Percentiles rank a stretch among this genome's conserved stretches.
Evolutionary conservation across 257 asterid species (phyloP).

Genomic region (Nicotiana benthamiana): DNA sequence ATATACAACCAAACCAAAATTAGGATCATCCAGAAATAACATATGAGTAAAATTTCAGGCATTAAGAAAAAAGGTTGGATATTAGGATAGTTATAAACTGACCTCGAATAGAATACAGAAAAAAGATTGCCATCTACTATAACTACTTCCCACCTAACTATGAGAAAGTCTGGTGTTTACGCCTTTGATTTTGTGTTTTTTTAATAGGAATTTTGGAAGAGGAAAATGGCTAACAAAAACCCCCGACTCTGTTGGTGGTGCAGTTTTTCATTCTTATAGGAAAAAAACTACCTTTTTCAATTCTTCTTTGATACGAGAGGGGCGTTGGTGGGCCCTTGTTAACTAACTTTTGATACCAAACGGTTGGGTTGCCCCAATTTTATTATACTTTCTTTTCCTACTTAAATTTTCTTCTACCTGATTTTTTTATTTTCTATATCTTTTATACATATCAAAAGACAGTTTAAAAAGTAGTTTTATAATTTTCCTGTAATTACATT

Average conservation of each 20-base stretch:
- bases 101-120: constrained; percentile 13
- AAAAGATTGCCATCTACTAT: constrained; percentile 25
- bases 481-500: neutral
- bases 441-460: neutral
- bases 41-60: constrained; percentile 13
- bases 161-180: neutral
- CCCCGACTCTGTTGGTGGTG: too few species aligned
- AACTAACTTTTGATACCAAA: constrained; percentile 1
- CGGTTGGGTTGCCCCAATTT: neutral
- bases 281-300: neutral
- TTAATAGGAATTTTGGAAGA: neutral
- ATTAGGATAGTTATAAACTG: neutral
- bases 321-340: neutral
- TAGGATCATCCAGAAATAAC: neutral
- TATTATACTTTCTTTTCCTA: neutral
- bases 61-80: neutral
- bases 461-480: neutral
- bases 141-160: constrained; percentile 46
- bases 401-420: neutral
- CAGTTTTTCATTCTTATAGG: neutral
- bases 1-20: constrained; percentile 7
- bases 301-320: too few species aligned
- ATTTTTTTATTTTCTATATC: neutral
- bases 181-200: constrained; percentile 4
- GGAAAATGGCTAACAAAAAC: neutral